Conservation (phyloP, 179 eudicot species). For the Beta lomatogona region DNA sequence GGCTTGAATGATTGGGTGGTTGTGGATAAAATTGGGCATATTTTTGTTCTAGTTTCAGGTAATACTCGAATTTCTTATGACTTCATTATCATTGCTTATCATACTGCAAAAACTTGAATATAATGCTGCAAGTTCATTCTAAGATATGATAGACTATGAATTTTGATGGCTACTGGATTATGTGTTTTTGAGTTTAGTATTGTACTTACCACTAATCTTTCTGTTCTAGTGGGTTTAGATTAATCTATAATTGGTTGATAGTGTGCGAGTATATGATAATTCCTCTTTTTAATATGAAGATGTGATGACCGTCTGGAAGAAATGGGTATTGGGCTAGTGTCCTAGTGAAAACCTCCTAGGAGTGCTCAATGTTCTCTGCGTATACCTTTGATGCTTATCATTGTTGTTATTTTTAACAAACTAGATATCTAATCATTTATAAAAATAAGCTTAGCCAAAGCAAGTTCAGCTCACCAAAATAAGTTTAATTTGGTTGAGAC, state of each 20-base stretch:
- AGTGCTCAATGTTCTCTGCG: not conserved
- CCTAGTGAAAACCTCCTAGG: not conserved
- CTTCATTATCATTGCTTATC: not conserved
- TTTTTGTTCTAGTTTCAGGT: slow-evolving; percentile 43
- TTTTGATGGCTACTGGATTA: not conserved
- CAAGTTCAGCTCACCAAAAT: too few relatives aligned
- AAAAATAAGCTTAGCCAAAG: too few relatives aligned
- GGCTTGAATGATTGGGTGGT: slow-evolving; percentile 50
- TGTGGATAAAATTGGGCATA: slow-evolving; percentile 11
- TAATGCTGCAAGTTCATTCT: not conserved
- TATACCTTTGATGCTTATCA: not conserved
- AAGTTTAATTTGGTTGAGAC: not conserved
- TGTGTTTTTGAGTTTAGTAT: not conserved
- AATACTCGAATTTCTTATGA: not conserved
- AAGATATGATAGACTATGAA: not conserved
- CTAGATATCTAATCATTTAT: too few relatives aligned
- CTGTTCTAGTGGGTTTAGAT: not conserved
- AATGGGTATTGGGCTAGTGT: not conserved
- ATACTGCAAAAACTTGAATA: not conserved
- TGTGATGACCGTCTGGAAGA: not conserved
- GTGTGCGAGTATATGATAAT: not conserved
- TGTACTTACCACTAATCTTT: too few relatives aligned
- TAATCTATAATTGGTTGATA: not conserved
- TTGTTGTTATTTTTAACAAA: too few relatives aligned
- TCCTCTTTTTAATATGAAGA: not conserved